Evolutionary conservation across 1,284 basidiomycete genomes (phyloP).

Genomic region (Puccinia coronata): DNA sequence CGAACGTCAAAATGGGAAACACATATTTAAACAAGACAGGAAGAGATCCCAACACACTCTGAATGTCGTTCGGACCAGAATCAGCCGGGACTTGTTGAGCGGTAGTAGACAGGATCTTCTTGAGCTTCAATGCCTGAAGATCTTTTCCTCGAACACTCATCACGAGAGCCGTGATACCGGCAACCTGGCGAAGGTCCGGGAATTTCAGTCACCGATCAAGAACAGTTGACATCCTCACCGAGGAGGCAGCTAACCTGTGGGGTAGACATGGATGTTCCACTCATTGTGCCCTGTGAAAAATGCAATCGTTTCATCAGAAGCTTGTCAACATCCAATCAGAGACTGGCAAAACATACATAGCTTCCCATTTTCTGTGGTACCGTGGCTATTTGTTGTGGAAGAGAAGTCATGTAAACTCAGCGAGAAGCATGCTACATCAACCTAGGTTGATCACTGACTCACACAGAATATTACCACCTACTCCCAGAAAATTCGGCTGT

Average conservation of each 20-base stretch:
- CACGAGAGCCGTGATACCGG: slow-evolving; percentile 37
- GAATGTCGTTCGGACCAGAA: neutral
- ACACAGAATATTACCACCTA: slow-evolving; percentile 43
- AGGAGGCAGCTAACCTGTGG: slow-evolving; percentile 14
- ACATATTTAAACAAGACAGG: neutral
- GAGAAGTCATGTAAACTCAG: neutral
- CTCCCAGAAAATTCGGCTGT: slow-evolving; percentile 34
- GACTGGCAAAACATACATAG: slow-evolving; percentile 5
- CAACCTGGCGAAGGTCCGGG: slow-evolving; percentile 3
- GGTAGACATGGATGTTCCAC: slow-evolving; percentile 46
- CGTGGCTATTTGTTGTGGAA: slow-evolving; percentile 7
- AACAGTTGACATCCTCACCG: neutral
- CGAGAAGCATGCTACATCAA: neutral
- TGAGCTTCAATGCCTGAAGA: neutral
- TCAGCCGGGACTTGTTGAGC: slow-evolving; percentile 14
- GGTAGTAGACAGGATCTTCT: slow-evolving; percentile 22
- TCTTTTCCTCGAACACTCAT: slow-evolving; percentile 25
- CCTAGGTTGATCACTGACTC: slow-evolving; percentile 4
- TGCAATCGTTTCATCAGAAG: neutral
- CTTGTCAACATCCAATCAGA: neutral
- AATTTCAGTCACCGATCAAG: neutral
- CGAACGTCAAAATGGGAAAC: neutral
- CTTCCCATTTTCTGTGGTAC: slow-evolving; percentile 26
- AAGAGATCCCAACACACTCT: slow-evolving; percentile 4
- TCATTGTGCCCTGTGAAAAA: slow-evolving; percentile 23